These are phyloP conservation scores for Ballota nigra DNA, from an alignment of 257 asterid genomes.

Conservation along the genomic window DNA sequence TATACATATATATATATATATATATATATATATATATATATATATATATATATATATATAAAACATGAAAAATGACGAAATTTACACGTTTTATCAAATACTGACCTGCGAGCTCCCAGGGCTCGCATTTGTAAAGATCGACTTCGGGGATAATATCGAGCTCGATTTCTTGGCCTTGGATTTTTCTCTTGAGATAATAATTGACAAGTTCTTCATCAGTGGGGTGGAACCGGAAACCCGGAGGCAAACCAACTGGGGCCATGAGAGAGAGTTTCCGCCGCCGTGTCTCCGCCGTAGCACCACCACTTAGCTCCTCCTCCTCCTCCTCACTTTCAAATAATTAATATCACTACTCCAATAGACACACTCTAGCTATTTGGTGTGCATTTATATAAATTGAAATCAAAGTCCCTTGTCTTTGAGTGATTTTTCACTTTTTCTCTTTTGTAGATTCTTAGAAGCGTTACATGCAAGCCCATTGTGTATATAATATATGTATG, in stretches of 20 bases:
- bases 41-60: no score
- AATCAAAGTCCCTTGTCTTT: conserved; percentile 92
- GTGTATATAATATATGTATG: neutral
- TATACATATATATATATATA: no score
- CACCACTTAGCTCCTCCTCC: neutral
- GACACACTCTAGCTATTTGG: neutral
- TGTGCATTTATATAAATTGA: conserved; percentile 43
- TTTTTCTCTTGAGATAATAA: conserved; percentile 83
- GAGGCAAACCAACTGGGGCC: conserved; percentile 97
- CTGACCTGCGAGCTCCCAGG: conserved; percentile 92
- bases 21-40: no score
- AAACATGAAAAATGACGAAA: no score
- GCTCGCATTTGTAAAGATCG: conserved; percentile 98
- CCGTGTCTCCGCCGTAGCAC: conserved; percentile 3
- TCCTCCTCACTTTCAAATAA: no score
- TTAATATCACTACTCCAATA: neutral
- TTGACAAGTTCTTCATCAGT: conserved; percentile 95
- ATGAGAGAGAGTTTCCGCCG: conserved; percentile 22
- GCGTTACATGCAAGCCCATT: conserved; percentile 88
- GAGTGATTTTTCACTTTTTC: conserved; percentile 66
- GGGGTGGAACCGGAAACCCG: conserved; percentile 95
- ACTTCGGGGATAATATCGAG: conserved; percentile 92
- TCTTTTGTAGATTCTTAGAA: conserved; percentile 84
- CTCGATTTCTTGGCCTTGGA: conserved; percentile 84
- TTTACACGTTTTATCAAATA: no score